These are phyloP conservation scores for Apostasia shenzhenica DNA, from an alignment of 106 monocot species.

Conservation along the genomic window DNA sequence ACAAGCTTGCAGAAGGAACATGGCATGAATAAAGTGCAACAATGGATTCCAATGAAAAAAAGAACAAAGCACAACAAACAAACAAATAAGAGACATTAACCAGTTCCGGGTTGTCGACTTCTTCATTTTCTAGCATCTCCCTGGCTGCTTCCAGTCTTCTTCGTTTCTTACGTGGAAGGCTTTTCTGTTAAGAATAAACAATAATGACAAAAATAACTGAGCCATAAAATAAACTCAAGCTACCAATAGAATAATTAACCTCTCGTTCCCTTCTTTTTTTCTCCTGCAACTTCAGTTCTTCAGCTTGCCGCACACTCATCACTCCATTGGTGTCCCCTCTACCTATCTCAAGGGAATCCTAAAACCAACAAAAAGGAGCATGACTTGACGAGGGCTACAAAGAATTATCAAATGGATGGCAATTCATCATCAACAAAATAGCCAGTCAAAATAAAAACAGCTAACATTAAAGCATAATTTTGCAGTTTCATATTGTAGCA, in stretches of 20 bases:
- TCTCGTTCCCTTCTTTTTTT: constrained; percentile 79
- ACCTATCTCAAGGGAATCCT: constrained; percentile 43
- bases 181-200: constrained; percentile 48
- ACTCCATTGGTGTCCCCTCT: constrained; percentile 33
- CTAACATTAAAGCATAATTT: no score
- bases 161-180: constrained; percentile 82
- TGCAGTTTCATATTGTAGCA: no score
- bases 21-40: no score
- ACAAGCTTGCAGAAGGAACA: no score
- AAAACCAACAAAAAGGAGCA: not conserved
- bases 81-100: constrained; percentile 9
- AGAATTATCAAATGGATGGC: no score
- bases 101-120: constrained; percentile 34
- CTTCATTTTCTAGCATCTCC: constrained; percentile 68
- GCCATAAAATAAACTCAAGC: not conserved
- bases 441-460: no score
- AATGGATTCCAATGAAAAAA: no score
- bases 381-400: no score
- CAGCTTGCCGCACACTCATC: constrained; percentile 72
- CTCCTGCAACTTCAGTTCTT: constrained; percentile 73
- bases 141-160: constrained; percentile 76
- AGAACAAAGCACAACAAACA: no score
- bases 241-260: constrained; percentile 29
- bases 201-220: not conserved
- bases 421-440: no score